These are phyloP conservation scores for Aleurites moluccanus DNA, from an alignment of 441 rosid species.

Conservation along the genomic window DNA sequence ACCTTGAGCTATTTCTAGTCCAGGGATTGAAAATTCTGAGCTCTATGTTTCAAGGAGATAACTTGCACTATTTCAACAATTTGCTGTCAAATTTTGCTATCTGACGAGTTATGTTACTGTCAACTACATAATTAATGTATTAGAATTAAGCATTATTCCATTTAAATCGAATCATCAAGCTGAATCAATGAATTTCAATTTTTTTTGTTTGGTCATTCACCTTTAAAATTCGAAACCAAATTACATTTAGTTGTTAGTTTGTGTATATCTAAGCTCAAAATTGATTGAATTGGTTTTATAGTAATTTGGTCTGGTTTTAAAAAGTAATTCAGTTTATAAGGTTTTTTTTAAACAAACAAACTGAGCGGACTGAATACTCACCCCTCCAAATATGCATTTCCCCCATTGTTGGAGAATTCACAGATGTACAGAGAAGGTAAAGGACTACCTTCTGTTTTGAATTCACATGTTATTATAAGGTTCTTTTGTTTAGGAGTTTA, in stretches of 20 bases:
- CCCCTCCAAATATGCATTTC: neutral
- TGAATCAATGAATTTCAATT: too few relatives aligned
- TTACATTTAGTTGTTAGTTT: too few relatives aligned
- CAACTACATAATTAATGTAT: neutral
- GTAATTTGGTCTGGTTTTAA: too few relatives aligned
- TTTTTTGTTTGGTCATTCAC: too few relatives aligned
- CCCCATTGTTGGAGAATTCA: neutral
- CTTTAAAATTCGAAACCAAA: too few relatives aligned
- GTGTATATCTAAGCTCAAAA: too few relatives aligned
- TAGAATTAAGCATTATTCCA: neutral
- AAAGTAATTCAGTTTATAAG: too few relatives aligned
- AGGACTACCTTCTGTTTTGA: neutral
- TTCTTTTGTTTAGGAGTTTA: neutral
- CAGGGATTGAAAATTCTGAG: neutral
- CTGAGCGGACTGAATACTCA: too few relatives aligned
- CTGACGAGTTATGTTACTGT: neutral
- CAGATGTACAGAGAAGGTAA: neutral
- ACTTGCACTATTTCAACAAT: neutral
- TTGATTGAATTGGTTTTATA: too few relatives aligned
- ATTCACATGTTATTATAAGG: neutral
- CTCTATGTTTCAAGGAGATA: neutral
- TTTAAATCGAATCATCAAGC: too few relatives aligned
- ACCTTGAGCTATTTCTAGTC: conserved; percentile 1
- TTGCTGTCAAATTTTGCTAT: neutral
- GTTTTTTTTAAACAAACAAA: too few relatives aligned